phyloP scores from a whole-genome alignment of 176 grass and related monocot genomes.

The Oryza nivara region DNA sequence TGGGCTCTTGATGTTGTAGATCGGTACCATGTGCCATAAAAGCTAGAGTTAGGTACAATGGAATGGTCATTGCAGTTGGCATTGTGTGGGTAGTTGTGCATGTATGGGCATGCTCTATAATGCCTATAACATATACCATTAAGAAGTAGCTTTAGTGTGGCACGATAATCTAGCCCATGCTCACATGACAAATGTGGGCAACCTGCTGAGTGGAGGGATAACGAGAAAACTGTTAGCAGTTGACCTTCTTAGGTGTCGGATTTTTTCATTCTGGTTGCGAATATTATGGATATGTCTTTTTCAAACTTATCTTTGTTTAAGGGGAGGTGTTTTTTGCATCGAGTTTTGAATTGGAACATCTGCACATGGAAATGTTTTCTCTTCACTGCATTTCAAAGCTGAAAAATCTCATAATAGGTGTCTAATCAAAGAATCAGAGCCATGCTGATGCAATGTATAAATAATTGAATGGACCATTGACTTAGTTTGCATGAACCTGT shows the following conservation, averaged over 20 bases:
- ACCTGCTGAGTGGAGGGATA: background rate
- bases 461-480: background rate
- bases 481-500: constrained; percentile 3
- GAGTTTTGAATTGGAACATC: background rate
- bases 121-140: constrained; percentile 28
- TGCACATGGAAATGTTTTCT: constrained; percentile 15
- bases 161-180: background rate
- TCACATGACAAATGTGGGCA: background rate
- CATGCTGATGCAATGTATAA: background rate
- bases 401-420: background rate
- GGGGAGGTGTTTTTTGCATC: background rate
- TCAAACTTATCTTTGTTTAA: constrained; percentile 19
- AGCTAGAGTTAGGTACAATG: constrained; percentile 25
- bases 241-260: constrained; percentile 14
- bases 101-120: background rate
- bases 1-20: constrained; percentile 13
- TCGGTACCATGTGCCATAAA: constrained; percentile 39
- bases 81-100: constrained; percentile 1
- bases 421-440: constrained; percentile 12
- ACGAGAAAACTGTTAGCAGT: constrained; percentile 7
- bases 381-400: background rate
- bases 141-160: background rate
- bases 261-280: background rate
- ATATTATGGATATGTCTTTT: constrained; percentile 13
- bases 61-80: constrained; percentile 15